Evolutionary conservation across 2,329 filamentous ascomycete genomes (phyloP), one percentile per base, ranked within the genome.

Genomic region (Hymenoscyphus fructigenus): DNA sequence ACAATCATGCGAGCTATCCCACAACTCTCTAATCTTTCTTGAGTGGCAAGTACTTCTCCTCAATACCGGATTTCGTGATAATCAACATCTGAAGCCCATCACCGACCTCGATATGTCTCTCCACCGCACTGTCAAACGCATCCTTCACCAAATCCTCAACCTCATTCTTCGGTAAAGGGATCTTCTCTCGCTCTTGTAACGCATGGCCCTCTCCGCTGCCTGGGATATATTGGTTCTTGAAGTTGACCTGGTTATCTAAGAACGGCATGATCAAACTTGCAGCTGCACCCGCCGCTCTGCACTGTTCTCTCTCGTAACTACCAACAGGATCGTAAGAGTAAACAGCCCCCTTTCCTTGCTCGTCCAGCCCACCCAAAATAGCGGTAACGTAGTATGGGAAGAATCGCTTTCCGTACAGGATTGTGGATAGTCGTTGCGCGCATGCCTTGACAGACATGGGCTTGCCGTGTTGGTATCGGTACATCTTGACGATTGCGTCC

Each of bases 311-410:
- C 84, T 99, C 95, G 81, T 98, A 99, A 77, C 92, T 96, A 72
- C 95, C 95, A 53, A 99, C 95, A 0, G 95, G 95, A 77, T 99
- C 95, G 81, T 99, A 99, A 69, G 91, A 95, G 84, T 97, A 99
- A 67, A 99, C 85, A 62, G 94, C 94, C 65, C 95, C 96, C 78
- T 89, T 91, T 72, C 95, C 95, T 68, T 98, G 89, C 81, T 98
- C 95, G 74, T 99, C 96, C 67, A 99, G 81, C 23, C 95, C 95
- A 57, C 91, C 95, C 57, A 99, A 84, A 78, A 99, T 98, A 36
- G 94, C 94, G 75, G 94, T 88, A 65, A 96, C 92, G 79, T 99
- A 99, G 86, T 97, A 99, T 26, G 95, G 95, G 84, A 99, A 99
- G 84, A 99, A 99, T 59, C 95, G 92, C 83, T 98, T 98, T 79